Base-by-base conservation (phyloP, 2,329 filamentous ascomycete species). In the Talaromyces sp. region DNA sequence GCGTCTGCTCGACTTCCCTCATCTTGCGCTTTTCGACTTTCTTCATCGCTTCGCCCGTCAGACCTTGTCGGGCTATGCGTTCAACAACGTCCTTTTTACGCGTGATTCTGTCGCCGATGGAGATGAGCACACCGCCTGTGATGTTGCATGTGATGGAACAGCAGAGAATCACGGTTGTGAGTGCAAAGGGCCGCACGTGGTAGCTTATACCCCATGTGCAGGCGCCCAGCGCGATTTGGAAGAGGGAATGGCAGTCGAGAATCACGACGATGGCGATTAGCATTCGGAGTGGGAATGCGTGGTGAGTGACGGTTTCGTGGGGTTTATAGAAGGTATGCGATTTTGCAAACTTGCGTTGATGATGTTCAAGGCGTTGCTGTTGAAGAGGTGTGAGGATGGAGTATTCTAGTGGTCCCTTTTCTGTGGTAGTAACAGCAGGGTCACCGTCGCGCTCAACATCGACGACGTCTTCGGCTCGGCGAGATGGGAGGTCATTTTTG, bases 261-360 rank as follows among this genome's bases (percentile, higher is more conserved):
- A 96, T 81, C 7, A 91, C 82, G n/a, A 94, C 89, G 65, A 94
- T 88, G 65, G 90, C 87, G 43, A 95, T 83, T 37, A 96, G 86
- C 6, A 92, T 82, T 37, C 85, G 83, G 1, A 93, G 81, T 0
- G 92, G 91, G 67, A 96, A 96, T 0, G 92, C 89, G 73, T 87
- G 84, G 74, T 96, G 92, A 0, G 92, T 96, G 39, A 87, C 82
- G 0, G 92, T 96, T 77, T 96, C 92, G 75, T 96, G 90, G 0
- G 92, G 91, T 72, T 93, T 93, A 82, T 96, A 96, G 76, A 94
- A 96, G 6, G 90, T 93, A 75, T 96, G 92, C 0, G 89, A 92
- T 70, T 90, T 92, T 72, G 89, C 84, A 72, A 95, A 90, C 72
- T 93, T 94, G 69, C 82, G 84, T 72, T 93, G 90, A 72, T 96